Evolutionary conservation across 805 yeast genomes (phyloP), one percentile per base, ranked within the genome.

Genomic region (Nakazawaea ambrosiae): DNA sequence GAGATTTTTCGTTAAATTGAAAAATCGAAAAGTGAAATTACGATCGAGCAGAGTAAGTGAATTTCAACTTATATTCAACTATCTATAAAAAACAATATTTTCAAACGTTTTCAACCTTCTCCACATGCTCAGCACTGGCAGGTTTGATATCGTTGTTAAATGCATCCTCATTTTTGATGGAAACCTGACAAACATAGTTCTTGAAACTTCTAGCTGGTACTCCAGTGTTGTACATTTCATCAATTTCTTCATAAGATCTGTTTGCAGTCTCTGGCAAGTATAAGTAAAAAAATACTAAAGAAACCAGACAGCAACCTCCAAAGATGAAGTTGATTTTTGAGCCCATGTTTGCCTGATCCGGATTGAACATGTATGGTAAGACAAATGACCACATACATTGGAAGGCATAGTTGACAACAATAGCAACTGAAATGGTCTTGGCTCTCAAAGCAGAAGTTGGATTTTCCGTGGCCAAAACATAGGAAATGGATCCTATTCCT

Each of bases 211-310:
- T 51, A 5, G 63, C 53, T 16, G 48, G 45, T 26, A 58, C 47
- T 5, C 48, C 38, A 39, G 48, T 51, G 27, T 52, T 61, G 55
- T 76, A 78, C 59, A 78, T 56, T 37, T 60, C 57, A 54, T 77
- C 83, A 49, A 78, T 58, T 49, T 78, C 83, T 34, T 75, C 78
- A 49, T 62, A 75, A 0, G 82, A 73, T 53, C 78, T 65, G 34
- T 66, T 68, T 45, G 63, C 63, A 20, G 81, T 71, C 53, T 78
- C 85, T 8, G 85, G 84, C 34, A 76, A 58, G 35, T 71, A 66
- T 53, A 72, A 68, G 53, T 57, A 66, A 25, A 63, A 55, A 74
- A 75, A 73, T 27, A 58, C 43, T 5, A 64, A 15, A 14, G 39
- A 23, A 12, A 31, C 16, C 20, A 34, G 20, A 26, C 39, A 37